These are phyloP conservation scores for Jamesozyma hellenica DNA, from an alignment of 805 yeast species.

Conservation along the genomic window DNA sequence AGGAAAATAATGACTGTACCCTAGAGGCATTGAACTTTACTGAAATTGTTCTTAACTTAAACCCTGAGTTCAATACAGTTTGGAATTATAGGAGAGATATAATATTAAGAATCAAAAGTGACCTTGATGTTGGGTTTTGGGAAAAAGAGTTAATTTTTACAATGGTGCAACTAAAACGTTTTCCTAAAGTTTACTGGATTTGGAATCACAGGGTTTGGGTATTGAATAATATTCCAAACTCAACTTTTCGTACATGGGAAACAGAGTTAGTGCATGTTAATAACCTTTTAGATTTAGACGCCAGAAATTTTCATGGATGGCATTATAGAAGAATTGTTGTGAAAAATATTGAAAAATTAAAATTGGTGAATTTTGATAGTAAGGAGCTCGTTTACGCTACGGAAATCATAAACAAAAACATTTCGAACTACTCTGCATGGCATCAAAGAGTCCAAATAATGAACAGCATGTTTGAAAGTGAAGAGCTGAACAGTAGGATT, in stretches of 20 bases:
- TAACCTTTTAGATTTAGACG: slow-evolving; percentile 58
- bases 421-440: slow-evolving; percentile 94
- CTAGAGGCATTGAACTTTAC: slow-evolving; percentile 42
- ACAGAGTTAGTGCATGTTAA: slow-evolving; percentile 60
- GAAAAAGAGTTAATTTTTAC: slow-evolving; percentile 53
- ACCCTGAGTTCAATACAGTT: slow-evolving; percentile 80
- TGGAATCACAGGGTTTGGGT: slow-evolving; percentile 93
- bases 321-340: slow-evolving; percentile 75
- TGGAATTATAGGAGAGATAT: slow-evolving; percentile 88
- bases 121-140: slow-evolving; percentile 27
- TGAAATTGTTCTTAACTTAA: slow-evolving; percentile 45
- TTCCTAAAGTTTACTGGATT: slow-evolving; percentile 92
- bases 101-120: slow-evolving; percentile 24
- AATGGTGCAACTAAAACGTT: slow-evolving; percentile 45
- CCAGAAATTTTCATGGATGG: slow-evolving; percentile 94
- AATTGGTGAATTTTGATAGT: slow-evolving; percentile 25
- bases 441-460: slow-evolving; percentile 74
- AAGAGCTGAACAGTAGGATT: slow-evolving; percentile 17
- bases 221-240: slow-evolving; percentile 39
- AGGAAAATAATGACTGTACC: slow-evolving; percentile 26
- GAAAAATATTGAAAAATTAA: slow-evolving; percentile 19
- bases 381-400: slow-evolving; percentile 72
- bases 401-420: slow-evolving; percentile 64
- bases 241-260: slow-evolving; percentile 46
- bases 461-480: slow-evolving; percentile 36